Evolutionary conservation across 2,329 filamentous ascomycete species (phyloP), one percentile per base, ranked within the genome.

Genomic region (Thermomyces lanuginosus): DNA sequence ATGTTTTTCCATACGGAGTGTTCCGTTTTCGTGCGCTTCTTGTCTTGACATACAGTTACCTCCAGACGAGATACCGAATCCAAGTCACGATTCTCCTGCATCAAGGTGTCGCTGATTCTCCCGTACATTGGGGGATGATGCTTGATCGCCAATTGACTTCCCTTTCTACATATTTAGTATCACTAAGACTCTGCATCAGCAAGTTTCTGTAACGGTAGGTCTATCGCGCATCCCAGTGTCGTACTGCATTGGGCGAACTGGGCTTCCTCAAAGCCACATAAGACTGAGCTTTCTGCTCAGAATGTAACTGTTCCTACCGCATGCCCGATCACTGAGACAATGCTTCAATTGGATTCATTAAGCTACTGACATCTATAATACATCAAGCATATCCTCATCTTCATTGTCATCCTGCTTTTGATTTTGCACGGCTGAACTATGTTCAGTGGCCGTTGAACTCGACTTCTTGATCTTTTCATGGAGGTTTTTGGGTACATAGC

Each of bases 101-200:
- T 60, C 64, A 67, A 83, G 82, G 82, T 92, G 82, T 92, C 82
- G 82, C 81, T 58, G 77, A 86, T 65, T 82, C 74, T 71, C 59
- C 46, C 55, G 55, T 47, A 36, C 21, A 25, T 16, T 13, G 24
- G 62, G 64, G 62, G 75, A 80, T 69, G 72, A 89, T 52, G 81
- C 81, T 92, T 81, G 82, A 92, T 83, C 72, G 82, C 82, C 82
- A 92, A 66, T 21, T 12, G 16, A n/a, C 21, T 27, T 19, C 8
- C 21, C 22, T 26, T 24, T 21, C 24, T 32, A 23, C n/a, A n/a
- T n/a, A n/a, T n/a, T n/a, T n/a, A n/a, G n/a, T n/a, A n/a, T n/a
- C n/a, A n/a, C n/a, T n/a, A n/a, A n/a, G n/a, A n/a, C n/a, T n/a
- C n/a, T n/a, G n/a, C n/a, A n/a, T n/a, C n/a, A n/a, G n/a, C n/a